Conservation (phyloP, 1,139 yeast genomes). For the Pichia sp. region DNA sequence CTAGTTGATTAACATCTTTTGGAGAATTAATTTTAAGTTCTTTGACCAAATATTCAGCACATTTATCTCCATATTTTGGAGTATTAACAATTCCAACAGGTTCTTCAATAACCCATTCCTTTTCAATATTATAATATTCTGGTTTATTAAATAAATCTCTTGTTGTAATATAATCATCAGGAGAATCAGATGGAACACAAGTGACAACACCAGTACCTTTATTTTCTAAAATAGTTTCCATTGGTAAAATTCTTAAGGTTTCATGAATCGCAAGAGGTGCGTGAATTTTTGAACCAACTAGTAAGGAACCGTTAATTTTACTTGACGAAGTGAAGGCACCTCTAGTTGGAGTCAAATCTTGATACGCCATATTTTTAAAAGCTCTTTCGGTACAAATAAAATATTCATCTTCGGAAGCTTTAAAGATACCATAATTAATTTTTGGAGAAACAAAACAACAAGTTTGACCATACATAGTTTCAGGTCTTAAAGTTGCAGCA, state of each 20-base stretch:
- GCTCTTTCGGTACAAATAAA: constrained; percentile 91
- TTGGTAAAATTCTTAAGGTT: constrained; percentile 81
- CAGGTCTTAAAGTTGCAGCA: constrained; percentile 98
- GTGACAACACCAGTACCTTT: constrained; percentile 99
- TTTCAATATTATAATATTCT: constrained; percentile 78
- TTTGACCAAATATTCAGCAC: constrained; percentile 82
- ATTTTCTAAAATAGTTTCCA: constrained; percentile 92
- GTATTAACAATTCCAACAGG: constrained; percentile 71
- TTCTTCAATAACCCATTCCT: constrained; percentile 80
- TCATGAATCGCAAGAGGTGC: constrained; percentile 77
- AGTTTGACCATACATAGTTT: constrained; percentile 98
- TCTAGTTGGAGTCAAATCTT: constrained; percentile 83
- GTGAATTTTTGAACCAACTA: constrained; percentile 78
- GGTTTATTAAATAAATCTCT: constrained; percentile 83
- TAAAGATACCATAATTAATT: constrained; percentile 84
- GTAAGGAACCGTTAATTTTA: constrained; percentile 58
- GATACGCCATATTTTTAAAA: constrained; percentile 97
- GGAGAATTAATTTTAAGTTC: constrained; percentile 91
- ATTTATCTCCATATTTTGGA: constrained; percentile 79
- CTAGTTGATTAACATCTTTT: constrained; percentile 79
- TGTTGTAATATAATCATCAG: constrained; percentile 89
- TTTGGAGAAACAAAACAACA: constrained; percentile 97
- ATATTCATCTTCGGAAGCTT: constrained; percentile 72
- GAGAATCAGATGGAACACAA: constrained; percentile 97
- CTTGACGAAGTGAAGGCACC: constrained; percentile 65